Conservation (phyloP, 345 rosid species). For the Bretschneidera sinensis region DNA sequence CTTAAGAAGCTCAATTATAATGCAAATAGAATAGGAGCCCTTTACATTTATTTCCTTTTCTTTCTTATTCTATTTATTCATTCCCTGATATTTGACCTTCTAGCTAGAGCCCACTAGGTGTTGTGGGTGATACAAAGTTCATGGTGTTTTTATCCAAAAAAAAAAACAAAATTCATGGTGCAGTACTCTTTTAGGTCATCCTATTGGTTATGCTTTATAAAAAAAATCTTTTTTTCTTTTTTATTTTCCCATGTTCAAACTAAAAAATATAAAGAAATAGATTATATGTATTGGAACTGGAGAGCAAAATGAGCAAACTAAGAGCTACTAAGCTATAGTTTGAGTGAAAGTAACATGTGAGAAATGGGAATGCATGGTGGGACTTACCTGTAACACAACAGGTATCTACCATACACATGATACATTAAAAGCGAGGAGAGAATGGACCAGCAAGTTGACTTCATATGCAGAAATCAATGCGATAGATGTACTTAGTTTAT, state of each 20-base stretch:
- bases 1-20: background rate
- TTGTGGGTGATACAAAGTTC: background rate
- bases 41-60: background rate
- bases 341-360: background rate
- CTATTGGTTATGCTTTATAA: background rate
- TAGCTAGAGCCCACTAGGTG: background rate
- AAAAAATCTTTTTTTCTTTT: background rate
- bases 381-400: slow-evolving; percentile 23
- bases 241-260: slow-evolving; percentile 5
- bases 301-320: slow-evolving; percentile 1
- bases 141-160: no score
- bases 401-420: slow-evolving; percentile 13
- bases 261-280: background rate
- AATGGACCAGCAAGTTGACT: slow-evolving; percentile 4
- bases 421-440: slow-evolving; percentile 24
- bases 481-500: slow-evolving; percentile 11
- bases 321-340: slow-evolving; percentile 1
- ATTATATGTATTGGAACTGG: background rate
- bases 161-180: no score
- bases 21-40: background rate
- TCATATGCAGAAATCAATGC: slow-evolving; percentile 13
- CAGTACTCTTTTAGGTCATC: background rate
- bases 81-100: background rate
- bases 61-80: background rate
- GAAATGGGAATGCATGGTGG: slow-evolving; percentile 11